phyloP scores from a whole-genome alignment of 306 rosid species.

The Cucurbita ficifolia region DNA sequence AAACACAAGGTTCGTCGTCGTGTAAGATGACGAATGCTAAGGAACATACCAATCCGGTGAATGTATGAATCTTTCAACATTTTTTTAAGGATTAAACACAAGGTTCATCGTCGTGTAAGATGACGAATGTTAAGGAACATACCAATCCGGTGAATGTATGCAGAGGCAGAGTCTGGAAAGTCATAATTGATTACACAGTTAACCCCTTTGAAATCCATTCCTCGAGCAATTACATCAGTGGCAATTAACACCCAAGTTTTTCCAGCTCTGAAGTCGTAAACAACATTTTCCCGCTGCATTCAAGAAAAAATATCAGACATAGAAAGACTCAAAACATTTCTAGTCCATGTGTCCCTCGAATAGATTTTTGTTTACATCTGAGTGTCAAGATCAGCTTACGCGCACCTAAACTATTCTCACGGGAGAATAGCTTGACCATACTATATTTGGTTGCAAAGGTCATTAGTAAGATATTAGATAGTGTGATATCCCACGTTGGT shows the following conservation, averaged over 20 bases:
- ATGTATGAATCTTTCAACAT: slow-evolving; percentile 33
- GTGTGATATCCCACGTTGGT: too few relatives aligned
- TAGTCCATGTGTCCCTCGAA: neutral
- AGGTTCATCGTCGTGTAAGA: too few relatives aligned
- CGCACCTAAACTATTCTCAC: too few relatives aligned
- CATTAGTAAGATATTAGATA: too few relatives aligned
- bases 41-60: slow-evolving; percentile 76
- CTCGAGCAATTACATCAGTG: slow-evolving; percentile 92
- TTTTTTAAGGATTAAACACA: neutral
- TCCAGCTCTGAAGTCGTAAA: slow-evolving; percentile 84
- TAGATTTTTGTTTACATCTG: neutral
- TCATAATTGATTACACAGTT: slow-evolving; percentile 85
- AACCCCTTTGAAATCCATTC: slow-evolving; percentile 93
- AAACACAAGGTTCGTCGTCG: neutral
- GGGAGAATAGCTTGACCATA: neutral
- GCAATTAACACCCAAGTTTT: slow-evolving; percentile 95
- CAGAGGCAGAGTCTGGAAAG: slow-evolving; percentile 83
- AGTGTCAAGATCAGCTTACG: neutral
- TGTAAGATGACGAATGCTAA: neutral
- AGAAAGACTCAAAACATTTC: neutral
- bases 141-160: slow-evolving; percentile 92
- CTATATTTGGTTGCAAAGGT: neutral
- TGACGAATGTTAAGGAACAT: slow-evolving; percentile 7
- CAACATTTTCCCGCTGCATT: slow-evolving; percentile 75
- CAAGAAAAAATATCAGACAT: neutral